phyloP scores from a whole-genome alignment of 371 early-diverging fungal genomes.

The Mucor irregularis region DNA sequence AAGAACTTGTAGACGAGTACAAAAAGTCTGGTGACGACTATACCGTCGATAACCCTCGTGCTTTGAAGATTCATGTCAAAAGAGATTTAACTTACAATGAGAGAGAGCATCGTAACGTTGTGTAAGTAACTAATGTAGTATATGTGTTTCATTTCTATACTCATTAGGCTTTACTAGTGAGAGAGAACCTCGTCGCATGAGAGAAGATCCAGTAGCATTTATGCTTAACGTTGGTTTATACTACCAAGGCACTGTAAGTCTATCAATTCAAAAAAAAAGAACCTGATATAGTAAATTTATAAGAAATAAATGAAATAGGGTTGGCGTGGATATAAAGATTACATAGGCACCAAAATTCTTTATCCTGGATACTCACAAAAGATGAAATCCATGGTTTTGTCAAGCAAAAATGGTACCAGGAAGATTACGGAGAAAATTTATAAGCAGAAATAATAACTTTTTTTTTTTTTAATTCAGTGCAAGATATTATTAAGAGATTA shows the following conservation, averaged over 20 bases:
- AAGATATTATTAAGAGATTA: slow-evolving; percentile 39
- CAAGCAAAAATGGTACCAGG: slow-evolving; percentile 54
- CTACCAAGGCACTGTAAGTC: slow-evolving; percentile 68
- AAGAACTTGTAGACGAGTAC: slow-evolving; percentile 23
- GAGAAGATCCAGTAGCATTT: slow-evolving; percentile 79
- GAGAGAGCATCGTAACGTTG: slow-evolving; percentile 32
- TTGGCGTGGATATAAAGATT: slow-evolving; percentile 80
- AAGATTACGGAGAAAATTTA: no score
- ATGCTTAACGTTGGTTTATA: slow-evolving; percentile 71
- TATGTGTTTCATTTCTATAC: background rate
- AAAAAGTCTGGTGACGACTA: slow-evolving; percentile 12
- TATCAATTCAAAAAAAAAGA: background rate
- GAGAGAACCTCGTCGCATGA: slow-evolving; percentile 66
- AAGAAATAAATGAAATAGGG: slow-evolving; percentile 48
- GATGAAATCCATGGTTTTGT: slow-evolving; percentile 60
- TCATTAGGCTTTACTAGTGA: slow-evolving; percentile 32
- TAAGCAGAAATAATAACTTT: no score
- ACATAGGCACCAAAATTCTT: slow-evolving; percentile 75
- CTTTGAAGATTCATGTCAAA: slow-evolving; percentile 25
- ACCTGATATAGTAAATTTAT: background rate
- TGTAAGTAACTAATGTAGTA: slow-evolving; percentile 17
- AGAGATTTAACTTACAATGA: slow-evolving; percentile 16
- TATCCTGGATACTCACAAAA: slow-evolving; percentile 67
- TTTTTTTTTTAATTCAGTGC: slow-evolving; percentile 42
- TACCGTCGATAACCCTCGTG: slow-evolving; percentile 9